phyloP scores from a whole-genome alignment of 768 basidiomycete genomes.

The Clitopilus hobsonii region DNA sequence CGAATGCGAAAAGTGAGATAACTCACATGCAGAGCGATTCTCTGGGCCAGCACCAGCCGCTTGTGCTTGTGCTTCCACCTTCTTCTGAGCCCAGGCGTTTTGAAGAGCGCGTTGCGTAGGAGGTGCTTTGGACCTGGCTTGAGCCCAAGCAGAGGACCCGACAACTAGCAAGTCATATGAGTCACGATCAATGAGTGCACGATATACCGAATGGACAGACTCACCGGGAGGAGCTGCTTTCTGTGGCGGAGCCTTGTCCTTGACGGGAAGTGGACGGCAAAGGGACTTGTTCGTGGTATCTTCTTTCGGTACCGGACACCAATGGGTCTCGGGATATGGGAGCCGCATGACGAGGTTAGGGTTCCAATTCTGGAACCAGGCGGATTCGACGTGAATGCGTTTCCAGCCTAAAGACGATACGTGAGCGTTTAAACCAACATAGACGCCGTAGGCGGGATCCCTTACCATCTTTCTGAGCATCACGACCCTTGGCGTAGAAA shows the following conservation, averaged over 20 bases:
- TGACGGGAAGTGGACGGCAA: constrained; percentile 38
- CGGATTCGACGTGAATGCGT: constrained; percentile 31
- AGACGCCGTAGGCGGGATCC: background rate
- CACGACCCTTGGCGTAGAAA: constrained; percentile 33
- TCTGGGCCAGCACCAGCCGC: background rate
- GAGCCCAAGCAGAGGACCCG: constrained; percentile 32
- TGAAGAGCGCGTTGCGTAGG: background rate
- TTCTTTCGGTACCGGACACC: constrained; percentile 36
- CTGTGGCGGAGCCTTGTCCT: constrained; percentile 26
- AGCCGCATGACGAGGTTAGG: constrained; percentile 20
- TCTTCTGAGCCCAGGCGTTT: background rate
- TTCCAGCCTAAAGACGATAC: too few relatives aligned
- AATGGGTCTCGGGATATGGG: constrained; percentile 37
- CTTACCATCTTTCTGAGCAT: constrained; percentile 47
- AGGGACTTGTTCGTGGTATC: constrained; percentile 39
- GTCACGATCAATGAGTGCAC: background rate
- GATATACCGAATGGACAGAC: background rate
- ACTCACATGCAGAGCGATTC: constrained; percentile 4
- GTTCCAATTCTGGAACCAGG: constrained; percentile 38
- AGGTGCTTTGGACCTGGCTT: constrained; percentile 5
- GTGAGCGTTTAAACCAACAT: too few relatives aligned
- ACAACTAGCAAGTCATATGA: constrained; percentile 22
- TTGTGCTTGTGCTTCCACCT: background rate
- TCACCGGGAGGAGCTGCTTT: constrained; percentile 20
- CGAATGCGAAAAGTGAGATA: background rate